Evolutionary conservation across 108 stramenopile species (phyloP).

Genomic region (Cyclotella sp.): DNA sequence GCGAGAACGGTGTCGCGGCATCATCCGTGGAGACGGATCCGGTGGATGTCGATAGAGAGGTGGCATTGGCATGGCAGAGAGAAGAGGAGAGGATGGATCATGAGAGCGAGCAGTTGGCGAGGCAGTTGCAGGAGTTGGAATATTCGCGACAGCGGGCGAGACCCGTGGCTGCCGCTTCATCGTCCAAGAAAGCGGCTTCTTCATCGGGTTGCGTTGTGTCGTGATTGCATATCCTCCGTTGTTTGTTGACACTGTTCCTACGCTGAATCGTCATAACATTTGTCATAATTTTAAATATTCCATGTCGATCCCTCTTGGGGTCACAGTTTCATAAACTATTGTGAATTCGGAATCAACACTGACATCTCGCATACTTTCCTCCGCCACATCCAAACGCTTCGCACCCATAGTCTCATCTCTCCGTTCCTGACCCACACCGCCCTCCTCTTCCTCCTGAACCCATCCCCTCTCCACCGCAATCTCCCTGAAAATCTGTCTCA

Average conservation of each 20-base stretch:
- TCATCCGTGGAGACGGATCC: background rate
- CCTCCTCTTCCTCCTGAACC: constrained; percentile 7
- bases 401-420: background rate
- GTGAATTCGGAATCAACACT: constrained; percentile 3
- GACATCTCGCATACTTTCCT: background rate
- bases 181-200: background rate
- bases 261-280: background rate
- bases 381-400: background rate
- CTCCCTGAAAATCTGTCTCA: constrained; percentile 25
- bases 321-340: constrained; percentile 38
- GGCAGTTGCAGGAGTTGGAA: constrained; percentile 27
- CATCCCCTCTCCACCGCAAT: constrained; percentile 38
- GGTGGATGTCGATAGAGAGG: constrained; percentile 3
- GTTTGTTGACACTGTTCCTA: no score
- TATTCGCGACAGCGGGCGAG: constrained; percentile 10
- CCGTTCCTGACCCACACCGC: background rate
- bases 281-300: constrained; percentile 10
- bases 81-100: constrained; percentile 25
- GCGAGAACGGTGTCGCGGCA: constrained; percentile 17
- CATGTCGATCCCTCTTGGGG: constrained; percentile 41
- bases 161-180: background rate
- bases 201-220: constrained; percentile 26
- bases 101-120: constrained; percentile 40
- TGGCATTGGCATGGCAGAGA: constrained; percentile 12
- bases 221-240: no score